A percentile compares a stretch with the other conserved stretches of the same genome.
Evolutionary conservation across 306 rosid genomes (phyloP).

Genomic region (Inga oerstediana): DNA sequence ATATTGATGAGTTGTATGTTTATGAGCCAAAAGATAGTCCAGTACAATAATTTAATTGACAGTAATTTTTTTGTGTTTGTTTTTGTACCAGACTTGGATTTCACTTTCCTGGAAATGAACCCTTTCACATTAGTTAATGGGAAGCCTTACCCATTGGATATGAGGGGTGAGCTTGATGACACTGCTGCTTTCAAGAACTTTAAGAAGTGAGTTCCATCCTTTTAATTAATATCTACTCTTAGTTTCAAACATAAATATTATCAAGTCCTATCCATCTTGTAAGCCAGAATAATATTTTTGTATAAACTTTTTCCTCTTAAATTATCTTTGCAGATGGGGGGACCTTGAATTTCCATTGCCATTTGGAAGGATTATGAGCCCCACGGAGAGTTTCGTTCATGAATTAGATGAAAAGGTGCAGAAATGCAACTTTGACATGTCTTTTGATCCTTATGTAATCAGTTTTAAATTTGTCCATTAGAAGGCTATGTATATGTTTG

Average conservation of each 20-base stretch:
- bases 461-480: neutral
- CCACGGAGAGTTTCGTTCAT: slow-evolving; percentile 80
- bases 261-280: slow-evolving; percentile 18
- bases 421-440: slow-evolving; percentile 22
- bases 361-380: slow-evolving; percentile 93
- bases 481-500: neutral
- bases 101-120: slow-evolving; percentile 98
- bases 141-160: slow-evolving; percentile 96
- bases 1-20: slow-evolving; percentile 1
- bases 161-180: slow-evolving; percentile 99
- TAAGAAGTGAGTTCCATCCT: slow-evolving; percentile 65
- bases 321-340: slow-evolving; percentile 74
- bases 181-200: slow-evolving; percentile 98
- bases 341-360: slow-evolving; percentile 88
- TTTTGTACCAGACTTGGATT: slow-evolving; percentile 73
- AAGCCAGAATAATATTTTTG: slow-evolving; percentile 8
- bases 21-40: neutral
- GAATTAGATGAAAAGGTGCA: slow-evolving; percentile 93
- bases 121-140: slow-evolving; percentile 89
- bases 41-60: slow-evolving; percentile 9
- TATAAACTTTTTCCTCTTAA: neutral
- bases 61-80: neutral
- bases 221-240: slow-evolving; percentile 19
- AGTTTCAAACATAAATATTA: slow-evolving; percentile 14
- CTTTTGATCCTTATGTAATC: neutral